Percentiles rank a stretch among this genome's conserved stretches.
Evolutionary conservation across 306 rosid genomes (phyloP).

Genomic region (Herpetospermum pedunculosum): DNA sequence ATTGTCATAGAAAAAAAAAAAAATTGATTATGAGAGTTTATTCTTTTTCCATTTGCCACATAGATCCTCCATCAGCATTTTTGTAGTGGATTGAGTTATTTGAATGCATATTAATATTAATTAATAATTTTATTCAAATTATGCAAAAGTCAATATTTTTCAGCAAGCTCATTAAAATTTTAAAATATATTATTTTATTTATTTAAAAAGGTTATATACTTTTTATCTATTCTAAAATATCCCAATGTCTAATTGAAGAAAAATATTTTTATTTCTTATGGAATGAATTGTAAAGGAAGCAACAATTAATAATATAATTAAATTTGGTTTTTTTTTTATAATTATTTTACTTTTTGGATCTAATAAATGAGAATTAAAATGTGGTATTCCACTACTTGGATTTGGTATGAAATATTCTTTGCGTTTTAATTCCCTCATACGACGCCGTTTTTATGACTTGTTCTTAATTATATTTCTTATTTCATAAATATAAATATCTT

Average conservation of each 20-base stretch:
- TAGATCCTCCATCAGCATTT: not conserved
- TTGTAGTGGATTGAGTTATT: not conserved
- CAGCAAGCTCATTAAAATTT: not conserved
- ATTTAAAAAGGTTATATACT: not conserved
- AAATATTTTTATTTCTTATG: not conserved
- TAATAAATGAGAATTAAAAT: not conserved
- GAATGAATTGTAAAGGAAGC: not conserved
- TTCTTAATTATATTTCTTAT: not conserved
- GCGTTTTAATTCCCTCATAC: not conserved
- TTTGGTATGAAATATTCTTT: not conserved
- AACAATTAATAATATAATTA: not conserved
- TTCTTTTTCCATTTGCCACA: not conserved
- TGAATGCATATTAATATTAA: too few relatives aligned
- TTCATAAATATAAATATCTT: not conserved
- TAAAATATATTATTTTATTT: not conserved
- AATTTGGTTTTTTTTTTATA: not conserved
- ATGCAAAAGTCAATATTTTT: constrained; percentile 4
- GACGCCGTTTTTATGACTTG: not conserved
- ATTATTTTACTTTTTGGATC: not conserved
- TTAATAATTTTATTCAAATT: not conserved
- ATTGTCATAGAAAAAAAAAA: not conserved
- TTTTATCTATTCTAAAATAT: not conserved
- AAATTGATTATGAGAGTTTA: not conserved
- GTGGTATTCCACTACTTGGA: not conserved
- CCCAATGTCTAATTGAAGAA: not conserved